These are phyloP conservation scores for Penicillium argentinense DNA, from an alignment of 495 filamentous ascomycete species.

Conservation along the genomic window DNA sequence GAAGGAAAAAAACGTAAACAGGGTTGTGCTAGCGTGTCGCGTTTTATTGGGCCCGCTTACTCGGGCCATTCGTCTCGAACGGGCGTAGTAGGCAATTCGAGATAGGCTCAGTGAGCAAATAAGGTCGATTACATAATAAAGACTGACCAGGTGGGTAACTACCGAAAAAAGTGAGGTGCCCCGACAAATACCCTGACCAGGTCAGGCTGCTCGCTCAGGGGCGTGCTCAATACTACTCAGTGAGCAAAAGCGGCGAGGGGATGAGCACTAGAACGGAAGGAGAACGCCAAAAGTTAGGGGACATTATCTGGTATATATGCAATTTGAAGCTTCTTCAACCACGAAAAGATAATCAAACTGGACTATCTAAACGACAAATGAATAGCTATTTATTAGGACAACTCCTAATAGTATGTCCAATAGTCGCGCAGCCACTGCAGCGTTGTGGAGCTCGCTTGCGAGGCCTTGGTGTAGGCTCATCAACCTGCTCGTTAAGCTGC, in stretches of 20 bases:
- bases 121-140: conserved; percentile 7
- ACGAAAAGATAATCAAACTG: too few relatives aligned
- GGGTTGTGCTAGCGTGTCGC: not conserved
- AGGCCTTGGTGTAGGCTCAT: too few relatives aligned
- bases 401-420: too few relatives aligned
- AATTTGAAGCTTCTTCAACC: too few relatives aligned
- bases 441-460: too few relatives aligned
- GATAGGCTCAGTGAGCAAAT: conserved; percentile 4
- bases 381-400: too few relatives aligned
- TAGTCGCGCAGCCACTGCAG: too few relatives aligned
- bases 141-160: too few relatives aligned
- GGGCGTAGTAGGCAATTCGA: not conserved
- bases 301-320: not conserved
- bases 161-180: too few relatives aligned
- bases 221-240: conserved; percentile 13
- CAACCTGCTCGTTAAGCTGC: too few relatives aligned
- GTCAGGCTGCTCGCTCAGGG: conserved; percentile 7
- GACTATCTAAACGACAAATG: too few relatives aligned
- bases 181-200: conserved; percentile 6
- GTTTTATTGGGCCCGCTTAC: not conserved
- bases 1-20: too few relatives aligned
- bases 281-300: not conserved
- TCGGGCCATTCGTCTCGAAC: not conserved
- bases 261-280: conserved; percentile 2
- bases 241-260: conserved; percentile 8